Conservation (phyloP, 495 filamentous ascomycete species). For the Hypoxylon perforatum region DNA sequence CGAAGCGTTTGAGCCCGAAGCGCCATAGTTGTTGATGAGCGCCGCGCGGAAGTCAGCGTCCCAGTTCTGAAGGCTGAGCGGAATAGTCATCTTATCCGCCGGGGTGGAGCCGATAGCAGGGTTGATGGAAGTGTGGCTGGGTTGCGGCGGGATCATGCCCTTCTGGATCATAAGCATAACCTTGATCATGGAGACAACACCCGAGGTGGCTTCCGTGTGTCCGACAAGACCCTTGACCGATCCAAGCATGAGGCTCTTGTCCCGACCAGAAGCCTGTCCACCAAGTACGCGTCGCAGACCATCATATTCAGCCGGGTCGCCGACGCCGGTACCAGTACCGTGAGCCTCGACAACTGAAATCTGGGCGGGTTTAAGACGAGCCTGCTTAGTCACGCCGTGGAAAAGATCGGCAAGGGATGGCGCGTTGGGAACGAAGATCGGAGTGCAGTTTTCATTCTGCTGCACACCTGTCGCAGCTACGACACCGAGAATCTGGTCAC, state of each 20-base stretch:
- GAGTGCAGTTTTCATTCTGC: conserved; percentile 50
- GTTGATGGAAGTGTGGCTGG: conserved; percentile 55
- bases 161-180: conserved; percentile 62
- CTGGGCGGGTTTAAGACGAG: conserved; percentile 32
- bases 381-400: conserved; percentile 25
- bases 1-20: conserved; percentile 60
- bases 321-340: conserved; percentile 57
- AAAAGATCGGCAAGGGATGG: conserved; percentile 47
- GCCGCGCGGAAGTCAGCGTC: conserved; percentile 48
- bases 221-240: conserved; percentile 63
- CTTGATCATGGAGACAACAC: conserved; percentile 58
- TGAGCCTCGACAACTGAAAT: conserved; percentile 52
- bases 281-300: conserved; percentile 48
- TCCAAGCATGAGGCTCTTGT: conserved; percentile 45
- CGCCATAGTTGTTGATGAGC: conserved; percentile 65
- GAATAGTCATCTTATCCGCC: conserved; percentile 54
- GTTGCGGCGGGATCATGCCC: conserved; percentile 54
- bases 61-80: conserved; percentile 48
- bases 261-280: conserved; percentile 48
- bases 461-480: conserved; percentile 63
- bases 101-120: conserved; percentile 43
- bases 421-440: conserved; percentile 53
- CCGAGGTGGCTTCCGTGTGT: conserved; percentile 62
- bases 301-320: conserved; percentile 51
- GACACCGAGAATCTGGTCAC: conserved; percentile 63